Evolutionary conservation across 2,329 filamentous ascomycete species (phyloP), one percentile per base, ranked within the genome.

Genomic region (Aureobasidium sp.): DNA sequence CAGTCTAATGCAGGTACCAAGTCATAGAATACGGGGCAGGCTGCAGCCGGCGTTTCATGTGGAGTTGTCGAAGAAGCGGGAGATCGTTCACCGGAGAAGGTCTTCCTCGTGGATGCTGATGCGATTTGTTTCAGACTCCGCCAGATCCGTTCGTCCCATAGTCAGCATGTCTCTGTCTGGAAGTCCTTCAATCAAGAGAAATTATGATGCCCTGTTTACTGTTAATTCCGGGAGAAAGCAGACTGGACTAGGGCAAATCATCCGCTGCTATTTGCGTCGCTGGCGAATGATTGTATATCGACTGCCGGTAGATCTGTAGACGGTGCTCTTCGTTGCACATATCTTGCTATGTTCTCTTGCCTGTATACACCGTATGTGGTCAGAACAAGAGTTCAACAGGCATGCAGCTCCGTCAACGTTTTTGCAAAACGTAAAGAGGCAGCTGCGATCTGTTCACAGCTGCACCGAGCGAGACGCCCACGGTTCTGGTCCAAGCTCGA

Each of bases 41-140:
- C 29, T 42, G 57, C 57, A 59, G 57, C 45, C 45, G 29, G 45
- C 57, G 57, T 59, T 59, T 59, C 57, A 59, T 59, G 57, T 59
- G 34, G 45, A 50, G 57, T 16, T 34, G 36, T 49, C 45, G 10
- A 45, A 45, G 44, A 59, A 42, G 57, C 45, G 57, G 44, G 37
- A 59, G 57, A 49, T 50, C 45, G 45, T 59, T 50, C 34, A 34
- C 30, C 30, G 57, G 37, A 59, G 57, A 59, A 39, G 54, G 39
- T 39, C 54, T 47, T 48, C 32, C 54, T 59, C 54, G 54, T 59
- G 54, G 45, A n/a, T 21, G 10, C 25, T 2, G 34, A 41, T 16
- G 34, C 13, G 25, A 41, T 49, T 42, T 10, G 57, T 59, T 59
- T 59, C 57, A 59, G 8, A n/a, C 27, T 59, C 36, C 14, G 29